Evolutionary conservation across 257 asterid genomes (phyloP), one percentile per base, ranked within the genome.

Genomic region (Primulina tabacum): DNA sequence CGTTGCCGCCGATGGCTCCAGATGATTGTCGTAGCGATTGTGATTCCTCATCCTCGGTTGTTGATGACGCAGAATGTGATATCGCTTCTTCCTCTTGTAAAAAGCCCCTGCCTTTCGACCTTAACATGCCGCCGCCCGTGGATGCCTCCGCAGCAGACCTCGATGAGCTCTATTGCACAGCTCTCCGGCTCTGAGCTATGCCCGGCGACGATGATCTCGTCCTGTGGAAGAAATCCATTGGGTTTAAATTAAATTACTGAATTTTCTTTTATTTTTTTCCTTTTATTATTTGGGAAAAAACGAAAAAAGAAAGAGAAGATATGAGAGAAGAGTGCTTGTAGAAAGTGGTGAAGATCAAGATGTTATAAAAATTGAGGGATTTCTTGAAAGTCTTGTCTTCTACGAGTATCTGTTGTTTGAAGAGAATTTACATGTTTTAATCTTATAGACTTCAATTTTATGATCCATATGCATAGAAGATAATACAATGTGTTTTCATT

Each of bases 1-100:
- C 81, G 62, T 78, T 84, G 32, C 85, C 86, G 58, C 84, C 88
- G 35, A 56, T 84, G 33, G 82, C 21, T 26, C 85, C 79, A 2
- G 90, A 84, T 26, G 90, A 84, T 59, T 84, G 85, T 65, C 84
- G 65, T 52, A 87, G 94, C 72, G 90, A 85, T 61, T 85, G 94
- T 57, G 90, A 87, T 71, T 87, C 90, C 14, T 87, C 94, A 1
- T 87, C 90, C 4, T 85, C 90, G 16, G 89, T 87, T 29, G 81
- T 87, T n/a, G 90, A 85, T 61, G 87, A 87, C 59, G 77, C 77
- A 17, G 85, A 70, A 43, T 78, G 82, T 38, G 90, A 79, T 57
- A 76, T 77, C 50, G 82, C 76, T 40, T 83, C 86, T 0, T 82
- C 89, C 6, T 68, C 78, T 62, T 77, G 80, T 62, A 83, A 77